Evolutionary conservation across 1,139 yeast species (phyloP), one percentile per base, ranked within the genome.

Genomic region (Geotrichum cucujoidarum): DNA sequence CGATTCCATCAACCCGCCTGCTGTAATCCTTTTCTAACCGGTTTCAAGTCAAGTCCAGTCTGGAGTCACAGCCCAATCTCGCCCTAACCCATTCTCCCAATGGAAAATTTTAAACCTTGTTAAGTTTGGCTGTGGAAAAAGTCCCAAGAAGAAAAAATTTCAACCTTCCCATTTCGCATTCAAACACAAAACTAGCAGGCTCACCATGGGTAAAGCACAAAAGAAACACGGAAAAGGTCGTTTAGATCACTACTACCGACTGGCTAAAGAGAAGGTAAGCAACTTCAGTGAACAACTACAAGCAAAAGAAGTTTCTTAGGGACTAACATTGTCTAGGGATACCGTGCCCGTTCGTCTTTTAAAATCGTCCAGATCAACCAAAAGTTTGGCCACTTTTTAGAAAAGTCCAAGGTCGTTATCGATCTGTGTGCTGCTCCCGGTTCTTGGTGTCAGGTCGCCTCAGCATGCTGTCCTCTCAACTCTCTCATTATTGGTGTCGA

Each of bases 401-500:
- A 90, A 62, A 85, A 86, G 67, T 89, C 97, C n/a, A 92, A 88
- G 68, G 97, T 92, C 40, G 96, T 92, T 39, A 87, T 92, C 49
- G 99, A 92, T 77, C 75, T 92, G 59, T 92, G 99, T 83, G 97
- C 98, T 50, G 98, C 98, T 2, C 98, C 99, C 30, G 99, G 99
- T 51, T 89, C 97, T 3, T 92, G 98, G 97, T 92, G 98, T 76
- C 99, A 92, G 70, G 98, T 94, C 38, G 98, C 98, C 1, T 81
- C 95, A 3, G 88, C 88, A 55, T 69, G 88, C 51, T 90, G 97
- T 70, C 97, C 97, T 1, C 73, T 90, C 6, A 89, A 89, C 67
- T 88, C 97, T 0, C 75, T 92, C 57, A 90, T 92, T 60, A 88
- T 92, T 50, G 99, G 98, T 65, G 98, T 94, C 29, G 99, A 92